Evolutionary conservation across 495 filamentous ascomycete genomes (phyloP).

Genomic region (Hypoxylon intermedium): DNA sequence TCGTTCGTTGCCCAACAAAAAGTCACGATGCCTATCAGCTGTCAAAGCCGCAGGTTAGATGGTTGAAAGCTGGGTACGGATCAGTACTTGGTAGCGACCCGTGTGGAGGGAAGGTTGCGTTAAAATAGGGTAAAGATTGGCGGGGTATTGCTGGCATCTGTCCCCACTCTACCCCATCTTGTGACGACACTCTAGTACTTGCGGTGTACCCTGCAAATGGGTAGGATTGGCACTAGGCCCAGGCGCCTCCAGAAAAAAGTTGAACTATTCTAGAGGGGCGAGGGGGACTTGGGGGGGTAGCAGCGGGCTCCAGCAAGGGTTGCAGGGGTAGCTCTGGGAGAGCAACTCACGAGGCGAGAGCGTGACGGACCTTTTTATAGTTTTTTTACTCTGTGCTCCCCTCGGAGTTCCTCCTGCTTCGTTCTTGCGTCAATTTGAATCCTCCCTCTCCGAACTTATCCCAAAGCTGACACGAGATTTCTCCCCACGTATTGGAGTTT

Average conservation of each 20-base stretch:
- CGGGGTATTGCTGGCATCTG: conserved; percentile 26
- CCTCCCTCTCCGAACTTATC: conserved; percentile 7
- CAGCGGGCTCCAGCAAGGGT: not conserved
- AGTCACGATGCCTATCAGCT: conserved; percentile 31
- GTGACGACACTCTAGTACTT: conserved; percentile 37
- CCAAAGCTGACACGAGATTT: conserved; percentile 5
- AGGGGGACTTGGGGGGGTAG: conserved; percentile 9
- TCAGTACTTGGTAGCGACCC: conserved; percentile 3
- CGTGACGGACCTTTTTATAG: not conserved
- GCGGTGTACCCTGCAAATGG: conserved; percentile 35
- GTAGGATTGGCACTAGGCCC: conserved; percentile 34
- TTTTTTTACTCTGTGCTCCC: conserved; percentile 1
- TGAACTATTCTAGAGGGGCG: conserved; percentile 4
- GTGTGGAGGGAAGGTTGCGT: conserved; percentile 19
- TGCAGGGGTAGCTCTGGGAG: conserved; percentile 2
- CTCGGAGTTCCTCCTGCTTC: conserved; percentile 4
- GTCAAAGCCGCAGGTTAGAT: conserved; percentile 14
- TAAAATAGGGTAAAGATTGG: conserved; percentile 31
- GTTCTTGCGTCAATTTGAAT: conserved; percentile 27
- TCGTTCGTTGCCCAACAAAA: conserved; percentile 32
- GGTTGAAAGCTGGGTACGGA: conserved; percentile 1
- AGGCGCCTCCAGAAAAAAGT: conserved; percentile 16
- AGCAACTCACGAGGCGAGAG: conserved; percentile 4
- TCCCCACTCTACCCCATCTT: conserved; percentile 33
- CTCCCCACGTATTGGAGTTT: conserved; percentile 7